These are phyloP conservation scores for Vicia faba DNA, from an alignment of 306 rosid genomes.

Conservation along the genomic window DNA sequence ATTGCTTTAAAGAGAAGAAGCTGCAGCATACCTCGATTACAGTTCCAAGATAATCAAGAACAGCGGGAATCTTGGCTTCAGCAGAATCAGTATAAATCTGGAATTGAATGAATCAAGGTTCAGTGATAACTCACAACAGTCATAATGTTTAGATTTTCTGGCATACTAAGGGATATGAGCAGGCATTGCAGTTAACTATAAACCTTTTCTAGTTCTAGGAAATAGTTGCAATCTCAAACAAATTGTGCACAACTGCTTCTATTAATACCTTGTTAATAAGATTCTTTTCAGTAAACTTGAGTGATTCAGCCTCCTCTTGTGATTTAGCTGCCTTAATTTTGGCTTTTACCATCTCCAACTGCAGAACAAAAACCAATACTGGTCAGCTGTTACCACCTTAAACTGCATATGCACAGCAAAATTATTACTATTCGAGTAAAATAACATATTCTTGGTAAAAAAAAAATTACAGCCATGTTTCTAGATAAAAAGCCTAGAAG, in stretches of 20 bases:
- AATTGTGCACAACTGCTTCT: conserved; percentile 20
- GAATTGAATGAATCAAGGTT: conserved; percentile 38
- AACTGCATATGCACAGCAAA: conserved; percentile 17
- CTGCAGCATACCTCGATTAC: conserved; percentile 71
- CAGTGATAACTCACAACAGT: conserved; percentile 13
- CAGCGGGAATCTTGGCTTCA: conserved; percentile 93
- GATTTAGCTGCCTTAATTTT: conserved; percentile 69
- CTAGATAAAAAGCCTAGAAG: conserved; percentile 9
- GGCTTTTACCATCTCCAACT: conserved; percentile 81
- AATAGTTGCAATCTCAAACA: conserved; percentile 16
- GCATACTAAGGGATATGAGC: conserved; percentile 5
- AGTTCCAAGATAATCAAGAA: conserved; percentile 87
- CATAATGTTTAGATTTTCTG: conserved; percentile 25
- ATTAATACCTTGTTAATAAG: conserved; percentile 78
- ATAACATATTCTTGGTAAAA: conserved; percentile 6
- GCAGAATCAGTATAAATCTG: conserved; percentile 94
- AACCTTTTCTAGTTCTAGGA: conserved; percentile 3
- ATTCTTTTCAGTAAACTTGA: conserved; percentile 73
- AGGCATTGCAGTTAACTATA: conserved; percentile 28
- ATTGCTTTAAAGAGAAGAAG: conserved; percentile 18
- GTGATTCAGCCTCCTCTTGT: conserved; percentile 73
- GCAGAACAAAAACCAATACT: conserved; percentile 36
- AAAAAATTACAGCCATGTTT: neutral
- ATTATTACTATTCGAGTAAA: conserved; percentile 1
- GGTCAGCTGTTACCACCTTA: conserved; percentile 28